Base-by-base conservation (phyloP, 352 stramenopile genomes). In the Hyaloperonospora arabidopsidis region DNA sequence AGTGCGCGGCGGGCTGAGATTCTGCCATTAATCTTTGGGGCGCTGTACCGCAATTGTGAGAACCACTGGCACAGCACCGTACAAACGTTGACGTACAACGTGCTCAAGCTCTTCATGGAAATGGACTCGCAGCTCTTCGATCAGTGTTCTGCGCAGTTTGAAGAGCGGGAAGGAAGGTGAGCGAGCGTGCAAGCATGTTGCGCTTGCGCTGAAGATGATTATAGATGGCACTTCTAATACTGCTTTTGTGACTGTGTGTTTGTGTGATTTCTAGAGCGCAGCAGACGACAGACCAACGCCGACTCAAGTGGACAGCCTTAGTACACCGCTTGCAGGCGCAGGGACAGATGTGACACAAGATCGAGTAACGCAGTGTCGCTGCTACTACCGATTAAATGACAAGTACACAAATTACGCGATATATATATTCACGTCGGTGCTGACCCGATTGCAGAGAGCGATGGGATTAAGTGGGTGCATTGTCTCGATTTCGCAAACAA, bases 61-160 rank as follows among this genome's bases (percentile, higher is more conserved):
- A 86, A 87, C 45, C 95, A 99, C 66, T 99, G 96, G 96, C 89
- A 55, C 72, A 88, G 72, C 41, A 97, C 89, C 17, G 95, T 98
- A 19, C 89, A 97, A 59, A 93, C 82, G 19, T 74, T 98, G 38
- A 86, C 87, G 35, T 70, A 86, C 63, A 86, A 86, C 45, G 75
- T 86, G 58, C 68, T 86, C 38, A 86, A 86, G 63, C 68, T 86
- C 25, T 86, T 81, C 40, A 86, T 86, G 75, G 75, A 86, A 67
- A 95, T 95, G 76, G 88, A 96, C 64, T 83, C 89, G 50, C 79
- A 86, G 28, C 61, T 96, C 19, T 97, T 96, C 52, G 86, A 92
- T 68, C 50, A 82, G 45, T 85, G 74, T 53, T 85, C 74, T 2
- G 74, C 72, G 46, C 72, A 82, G 36, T 65, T 81, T 21, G 69